A percentile compares a stretch with the other conserved stretches of the same genome.
Evolutionary conservation across 352 stramenopile species (phyloP).

Genomic region (Plasmopara viticola): DNA sequence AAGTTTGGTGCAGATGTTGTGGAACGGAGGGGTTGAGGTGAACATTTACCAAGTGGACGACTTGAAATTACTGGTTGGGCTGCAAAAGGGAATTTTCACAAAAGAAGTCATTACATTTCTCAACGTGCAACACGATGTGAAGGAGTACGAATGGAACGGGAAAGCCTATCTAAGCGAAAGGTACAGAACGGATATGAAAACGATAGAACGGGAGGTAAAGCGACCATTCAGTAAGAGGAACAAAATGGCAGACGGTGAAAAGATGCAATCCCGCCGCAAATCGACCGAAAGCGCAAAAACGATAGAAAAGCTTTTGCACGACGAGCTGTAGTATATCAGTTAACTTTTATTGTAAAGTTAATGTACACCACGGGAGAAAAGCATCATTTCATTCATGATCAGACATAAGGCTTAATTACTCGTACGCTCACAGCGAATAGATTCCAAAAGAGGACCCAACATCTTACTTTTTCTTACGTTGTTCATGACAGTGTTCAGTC

Average conservation of each 20-base stretch:
- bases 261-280: neutral
- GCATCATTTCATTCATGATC: neutral
- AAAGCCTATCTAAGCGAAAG: constrained; percentile 23
- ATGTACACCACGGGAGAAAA: neutral
- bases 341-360: neutral
- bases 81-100: constrained; percentile 55
- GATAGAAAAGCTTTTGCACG: constrained; percentile 6
- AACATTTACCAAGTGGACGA: constrained; percentile 65
- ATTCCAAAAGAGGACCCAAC: constrained; percentile 51
- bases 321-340: constrained; percentile 28
- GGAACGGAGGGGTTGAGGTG: constrained; percentile 60
- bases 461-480: constrained; percentile 64
- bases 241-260: constrained; percentile 6
- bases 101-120: constrained; percentile 48
- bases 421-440: constrained; percentile 51
- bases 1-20: constrained; percentile 43
- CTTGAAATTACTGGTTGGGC: constrained; percentile 47
- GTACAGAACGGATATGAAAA: constrained; percentile 11
- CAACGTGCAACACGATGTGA: constrained; percentile 40
- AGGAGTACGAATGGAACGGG: constrained; percentile 62
- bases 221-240: neutral
- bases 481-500: constrained; percentile 55
- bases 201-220: constrained; percentile 4
- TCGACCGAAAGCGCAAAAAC: neutral
- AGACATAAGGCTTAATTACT: constrained; percentile 20